These are phyloP conservation scores for Dioscorea zingiberensis DNA, from an alignment of 106 monocot species.

Conservation along the genomic window DNA sequence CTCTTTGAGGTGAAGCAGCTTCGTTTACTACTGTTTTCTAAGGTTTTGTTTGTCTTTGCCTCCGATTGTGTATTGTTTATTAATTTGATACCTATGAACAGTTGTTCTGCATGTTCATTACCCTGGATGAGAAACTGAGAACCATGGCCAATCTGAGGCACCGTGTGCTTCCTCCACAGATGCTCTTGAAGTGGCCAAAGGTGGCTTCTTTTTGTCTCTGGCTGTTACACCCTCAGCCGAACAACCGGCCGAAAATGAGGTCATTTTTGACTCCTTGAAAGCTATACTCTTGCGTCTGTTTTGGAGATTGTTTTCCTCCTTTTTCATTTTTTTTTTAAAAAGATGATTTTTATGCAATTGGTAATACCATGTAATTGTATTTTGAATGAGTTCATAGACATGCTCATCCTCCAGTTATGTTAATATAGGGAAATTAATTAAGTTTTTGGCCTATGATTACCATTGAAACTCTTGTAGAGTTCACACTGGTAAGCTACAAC, in stretches of 20 bases:
- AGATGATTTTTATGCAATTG: no score
- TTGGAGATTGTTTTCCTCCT: no score
- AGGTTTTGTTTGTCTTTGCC: background rate
- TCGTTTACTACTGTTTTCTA: background rate
- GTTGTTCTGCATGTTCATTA: constrained; percentile 9
- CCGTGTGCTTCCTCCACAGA: constrained; percentile 8
- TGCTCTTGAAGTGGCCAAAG: constrained; percentile 14
- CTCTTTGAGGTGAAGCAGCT: constrained; percentile 2
- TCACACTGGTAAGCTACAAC: no score
- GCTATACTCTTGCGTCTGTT: background rate
- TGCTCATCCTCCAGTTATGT: no score
- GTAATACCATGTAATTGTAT: no score
- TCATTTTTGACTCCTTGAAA: background rate
- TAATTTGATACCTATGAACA: background rate
- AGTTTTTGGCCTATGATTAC: no score
- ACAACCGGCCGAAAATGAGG: constrained; percentile 8
- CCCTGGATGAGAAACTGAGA: constrained; percentile 7
- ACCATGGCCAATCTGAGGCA: constrained; percentile 9
- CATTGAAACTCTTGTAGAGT: no score
- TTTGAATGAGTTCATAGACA: no score
- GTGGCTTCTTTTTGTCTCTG: constrained; percentile 14
- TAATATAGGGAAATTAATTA: no score
- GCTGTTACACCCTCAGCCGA: constrained; percentile 12
- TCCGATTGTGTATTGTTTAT: background rate
- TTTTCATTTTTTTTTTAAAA: no score